Evolutionary conservation across 305 asterid species (phyloP).

Genomic region (Solanum aculeatissimum): DNA sequence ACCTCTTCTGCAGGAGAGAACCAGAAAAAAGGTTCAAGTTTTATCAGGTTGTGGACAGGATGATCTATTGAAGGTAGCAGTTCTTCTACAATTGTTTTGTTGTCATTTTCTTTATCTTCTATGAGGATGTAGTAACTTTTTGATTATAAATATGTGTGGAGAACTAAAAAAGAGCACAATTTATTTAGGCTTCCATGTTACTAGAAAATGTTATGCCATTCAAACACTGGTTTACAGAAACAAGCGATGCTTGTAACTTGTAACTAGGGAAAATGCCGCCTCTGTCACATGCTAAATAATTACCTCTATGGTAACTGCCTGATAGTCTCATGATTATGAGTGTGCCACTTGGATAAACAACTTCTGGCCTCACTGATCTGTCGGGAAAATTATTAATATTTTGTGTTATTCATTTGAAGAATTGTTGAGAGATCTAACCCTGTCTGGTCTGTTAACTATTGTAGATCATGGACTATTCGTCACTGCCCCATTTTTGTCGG

Average conservation of each 20-base stretch:
- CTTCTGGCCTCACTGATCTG: not conserved
- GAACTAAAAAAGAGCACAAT: not conserved
- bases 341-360: conserved; percentile 5
- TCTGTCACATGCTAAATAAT: not conserved
- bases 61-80: conserved; percentile 58
- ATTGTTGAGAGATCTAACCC: not conserved
- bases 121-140: not conserved
- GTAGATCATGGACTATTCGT: conserved; percentile 80
- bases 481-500: conserved; percentile 89
- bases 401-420: not conserved
- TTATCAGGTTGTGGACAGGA: conserved; percentile 74
- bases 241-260: not conserved
- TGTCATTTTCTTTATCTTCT: not conserved
- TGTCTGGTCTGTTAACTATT: conserved; percentile 3
- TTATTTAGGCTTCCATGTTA: not conserved
- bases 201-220: not conserved
- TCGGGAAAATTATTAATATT: not conserved
- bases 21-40: conserved; percentile 55
- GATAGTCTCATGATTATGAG: not conserved
- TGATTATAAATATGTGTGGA: not conserved
- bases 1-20: conserved; percentile 88
- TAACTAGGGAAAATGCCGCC: not conserved
- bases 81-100: not conserved
- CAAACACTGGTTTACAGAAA: not conserved
- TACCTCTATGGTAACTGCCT: not conserved